Percentiles rank a stretch among this genome's conserved stretches.
Evolutionary conservation across 495 filamentous ascomycete genomes (phyloP).

Genomic region (Cetradonia linearis): DNA sequence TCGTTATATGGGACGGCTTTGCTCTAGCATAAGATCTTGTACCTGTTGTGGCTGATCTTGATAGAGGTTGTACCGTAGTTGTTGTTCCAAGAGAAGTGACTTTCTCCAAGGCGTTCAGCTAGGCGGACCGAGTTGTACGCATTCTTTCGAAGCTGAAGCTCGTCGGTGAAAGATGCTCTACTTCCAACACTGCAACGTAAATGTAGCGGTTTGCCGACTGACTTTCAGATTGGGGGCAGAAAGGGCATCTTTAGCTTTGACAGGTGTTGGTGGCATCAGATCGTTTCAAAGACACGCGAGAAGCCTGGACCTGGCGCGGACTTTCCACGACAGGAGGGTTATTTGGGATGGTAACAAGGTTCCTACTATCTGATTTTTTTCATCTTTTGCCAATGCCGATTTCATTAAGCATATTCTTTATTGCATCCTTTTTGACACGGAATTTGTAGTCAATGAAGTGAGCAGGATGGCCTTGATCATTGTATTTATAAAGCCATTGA

Average conservation of each 20-base stretch:
- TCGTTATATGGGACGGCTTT: background rate
- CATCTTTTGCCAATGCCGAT: no score
- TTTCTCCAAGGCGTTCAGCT: background rate
- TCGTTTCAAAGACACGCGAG: background rate
- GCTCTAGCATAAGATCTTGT: background rate
- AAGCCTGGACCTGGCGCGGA: background rate
- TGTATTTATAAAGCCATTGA: no score
- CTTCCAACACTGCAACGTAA: background rate
- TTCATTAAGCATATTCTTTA: no score
- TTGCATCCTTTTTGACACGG: no score
- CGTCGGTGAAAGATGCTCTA: background rate
- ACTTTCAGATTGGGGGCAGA: no score
- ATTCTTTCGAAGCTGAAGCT: background rate
- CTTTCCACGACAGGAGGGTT: background rate
- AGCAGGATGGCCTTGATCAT: no score
- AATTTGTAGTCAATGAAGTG: no score
- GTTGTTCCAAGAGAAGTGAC: background rate
- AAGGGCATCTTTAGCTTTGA: background rate
- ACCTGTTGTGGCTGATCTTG: background rate
- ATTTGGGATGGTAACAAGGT: no score
- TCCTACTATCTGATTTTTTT: background rate
- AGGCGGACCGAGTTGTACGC: background rate
- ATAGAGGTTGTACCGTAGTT: background rate
- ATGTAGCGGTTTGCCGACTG: background rate
- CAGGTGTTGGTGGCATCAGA: background rate